Percentiles rank a stretch among this genome's conserved stretches.
Evolutionary conservation across 805 yeast genomes (phyloP).

Genomic region (Lipomyces lipofer): DNA sequence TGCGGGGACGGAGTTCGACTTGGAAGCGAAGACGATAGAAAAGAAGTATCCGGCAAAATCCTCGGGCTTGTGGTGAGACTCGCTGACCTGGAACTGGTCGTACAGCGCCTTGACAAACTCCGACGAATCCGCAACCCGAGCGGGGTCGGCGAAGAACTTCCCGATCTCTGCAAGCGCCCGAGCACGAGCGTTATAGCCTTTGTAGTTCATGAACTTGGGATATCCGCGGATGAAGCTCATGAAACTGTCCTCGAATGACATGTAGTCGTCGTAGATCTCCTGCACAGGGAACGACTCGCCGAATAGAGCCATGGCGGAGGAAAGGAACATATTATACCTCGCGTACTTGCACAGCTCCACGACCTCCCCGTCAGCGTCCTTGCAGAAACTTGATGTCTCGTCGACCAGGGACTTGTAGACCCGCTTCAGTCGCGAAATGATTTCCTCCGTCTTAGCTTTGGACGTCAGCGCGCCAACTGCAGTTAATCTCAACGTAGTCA

Average conservation of each 20-base stretch:
- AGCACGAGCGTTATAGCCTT: conserved; percentile 13
- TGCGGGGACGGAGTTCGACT: conserved; percentile 26
- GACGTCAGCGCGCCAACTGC: background rate
- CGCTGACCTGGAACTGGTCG: background rate
- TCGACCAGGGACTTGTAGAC: conserved; percentile 5
- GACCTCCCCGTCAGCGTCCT: conserved; percentile 4
- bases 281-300: conserved; percentile 25
- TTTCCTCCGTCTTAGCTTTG: background rate
- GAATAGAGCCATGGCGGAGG: conserved; percentile 22
- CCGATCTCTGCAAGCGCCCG: conserved; percentile 8
- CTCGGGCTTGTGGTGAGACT: background rate
- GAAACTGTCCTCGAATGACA: conserved; percentile 16
- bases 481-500: background rate
- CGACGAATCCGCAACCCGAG: background rate
- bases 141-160: conserved; percentile 10
- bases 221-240: conserved; percentile 7
- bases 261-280: conserved; percentile 12
- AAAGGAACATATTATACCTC: background rate
- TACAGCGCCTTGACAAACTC: background rate
- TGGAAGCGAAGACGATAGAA: conserved; percentile 25
- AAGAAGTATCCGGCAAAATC: conserved; percentile 24
- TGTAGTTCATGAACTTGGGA: conserved; percentile 12
- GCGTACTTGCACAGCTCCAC: conserved; percentile 13
- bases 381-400: conserved; percentile 2
- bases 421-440: background rate